These are phyloP conservation scores for Prosopis cineraria DNA, from an alignment of 306 rosid genomes.

Conservation along the genomic window DNA sequence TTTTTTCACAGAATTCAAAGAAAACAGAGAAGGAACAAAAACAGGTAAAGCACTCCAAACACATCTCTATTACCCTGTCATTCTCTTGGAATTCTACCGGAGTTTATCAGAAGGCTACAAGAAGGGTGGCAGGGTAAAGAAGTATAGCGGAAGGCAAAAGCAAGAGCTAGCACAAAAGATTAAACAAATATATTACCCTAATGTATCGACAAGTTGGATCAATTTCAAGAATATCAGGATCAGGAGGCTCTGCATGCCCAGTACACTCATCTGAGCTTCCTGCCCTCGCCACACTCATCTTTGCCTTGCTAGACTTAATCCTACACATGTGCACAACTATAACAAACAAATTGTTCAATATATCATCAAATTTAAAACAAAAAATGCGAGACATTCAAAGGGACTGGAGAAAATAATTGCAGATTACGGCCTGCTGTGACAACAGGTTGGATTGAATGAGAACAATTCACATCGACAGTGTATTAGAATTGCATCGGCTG, in stretches of 20 bases:
- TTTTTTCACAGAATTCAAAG: neutral
- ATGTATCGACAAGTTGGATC: slow-evolving; percentile 59
- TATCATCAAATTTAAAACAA: neutral
- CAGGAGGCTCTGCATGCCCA: slow-evolving; percentile 44
- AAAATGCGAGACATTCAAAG: neutral
- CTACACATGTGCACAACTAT: too few relatives aligned
- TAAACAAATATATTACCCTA: slow-evolving; percentile 45
- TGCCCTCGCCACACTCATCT: slow-evolving; percentile 34
- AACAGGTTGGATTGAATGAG: neutral
- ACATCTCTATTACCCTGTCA: too few relatives aligned
- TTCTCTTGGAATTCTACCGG: too few relatives aligned
- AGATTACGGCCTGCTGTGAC: neutral
- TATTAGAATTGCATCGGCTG: neutral
- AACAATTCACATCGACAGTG: neutral
- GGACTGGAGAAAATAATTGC: neutral
- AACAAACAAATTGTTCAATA: neutral
- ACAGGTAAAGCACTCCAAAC: neutral
- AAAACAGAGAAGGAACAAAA: neutral
- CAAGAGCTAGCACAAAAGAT: neutral
- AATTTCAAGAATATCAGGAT: slow-evolving; percentile 59
- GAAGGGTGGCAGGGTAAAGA: neutral
- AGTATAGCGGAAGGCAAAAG: neutral
- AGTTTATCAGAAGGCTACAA: neutral
- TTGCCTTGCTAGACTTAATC: slow-evolving; percentile 2
- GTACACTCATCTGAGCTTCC: slow-evolving; percentile 42